Conservation (phyloP, 495 filamentous ascomycete genomes). For the Xylaria venustula region DNA sequence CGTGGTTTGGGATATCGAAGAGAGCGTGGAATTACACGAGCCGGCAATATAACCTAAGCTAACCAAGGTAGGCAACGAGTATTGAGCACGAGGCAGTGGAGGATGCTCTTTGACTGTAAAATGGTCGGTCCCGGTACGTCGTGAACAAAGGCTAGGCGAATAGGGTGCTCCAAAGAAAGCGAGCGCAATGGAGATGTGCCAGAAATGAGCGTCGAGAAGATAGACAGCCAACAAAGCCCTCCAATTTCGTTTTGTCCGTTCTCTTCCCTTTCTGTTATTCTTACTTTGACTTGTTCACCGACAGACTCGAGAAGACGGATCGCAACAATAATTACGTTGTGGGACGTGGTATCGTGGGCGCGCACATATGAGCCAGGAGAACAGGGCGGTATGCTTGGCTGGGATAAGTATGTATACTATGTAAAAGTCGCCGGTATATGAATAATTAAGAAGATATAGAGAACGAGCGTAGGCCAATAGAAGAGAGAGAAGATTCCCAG, state of each 20-base stretch:
- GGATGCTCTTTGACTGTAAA: conserved; percentile 21
- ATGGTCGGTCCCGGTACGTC: conserved; percentile 20
- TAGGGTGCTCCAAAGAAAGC: conserved; percentile 35
- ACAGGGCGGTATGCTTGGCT: background rate
- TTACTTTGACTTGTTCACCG: background rate
- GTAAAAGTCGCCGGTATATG: conserved; percentile 20
- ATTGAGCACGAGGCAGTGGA: background rate
- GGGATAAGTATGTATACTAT: background rate
- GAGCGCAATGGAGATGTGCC: conserved; percentile 31
- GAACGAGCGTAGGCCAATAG: conserved; percentile 35
- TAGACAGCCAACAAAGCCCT: conserved; percentile 26
- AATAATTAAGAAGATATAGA: conserved; percentile 37
- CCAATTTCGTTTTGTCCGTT: conserved; percentile 8
- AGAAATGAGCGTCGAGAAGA: conserved; percentile 31
- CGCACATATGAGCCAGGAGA: background rate
- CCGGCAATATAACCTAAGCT: conserved; percentile 21
- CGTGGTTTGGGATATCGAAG: conserved; percentile 17
- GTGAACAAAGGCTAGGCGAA: conserved; percentile 31
- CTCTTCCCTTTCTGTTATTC: background rate
- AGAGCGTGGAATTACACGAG: conserved; percentile 16
- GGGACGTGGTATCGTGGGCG: conserved; percentile 7
- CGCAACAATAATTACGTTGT: conserved; percentile 10
- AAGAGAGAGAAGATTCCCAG: conserved; percentile 30
- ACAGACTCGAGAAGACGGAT: conserved; percentile 1
- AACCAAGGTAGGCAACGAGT: conserved; percentile 10